These are phyloP conservation scores for Hypoxylon rickii DNA, from an alignment of 495 filamentous ascomycete species.

Conservation along the genomic window DNA sequence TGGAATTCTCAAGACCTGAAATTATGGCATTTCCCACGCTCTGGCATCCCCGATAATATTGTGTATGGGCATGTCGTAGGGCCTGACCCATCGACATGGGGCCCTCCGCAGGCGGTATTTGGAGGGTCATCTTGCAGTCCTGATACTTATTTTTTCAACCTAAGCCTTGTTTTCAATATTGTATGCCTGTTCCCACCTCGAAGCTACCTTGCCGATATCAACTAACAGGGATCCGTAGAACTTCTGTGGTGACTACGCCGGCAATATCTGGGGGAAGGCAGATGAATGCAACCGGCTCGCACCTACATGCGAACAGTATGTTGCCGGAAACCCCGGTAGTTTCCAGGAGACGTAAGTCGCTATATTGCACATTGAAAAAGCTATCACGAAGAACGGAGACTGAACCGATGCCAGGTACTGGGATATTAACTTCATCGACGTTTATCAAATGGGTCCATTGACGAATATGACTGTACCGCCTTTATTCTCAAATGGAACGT, in stretches of 20 bases:
- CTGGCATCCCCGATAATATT: slow-evolving; percentile 63
- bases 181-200: slow-evolving; percentile 7
- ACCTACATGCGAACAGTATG: slow-evolving; percentile 64
- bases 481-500: background rate
- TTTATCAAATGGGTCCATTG: slow-evolving; percentile 54
- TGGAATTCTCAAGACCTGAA: slow-evolving; percentile 66
- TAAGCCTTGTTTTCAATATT: slow-evolving; percentile 38
- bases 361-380: background rate
- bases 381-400: background rate
- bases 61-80: slow-evolving; percentile 42
- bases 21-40: slow-evolving; percentile 73
- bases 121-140: slow-evolving; percentile 31
- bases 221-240: slow-evolving; percentile 27
- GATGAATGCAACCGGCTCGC: slow-evolving; percentile 48
- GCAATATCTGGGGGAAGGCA: slow-evolving; percentile 57
- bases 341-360: slow-evolving; percentile 55
- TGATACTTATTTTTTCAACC: slow-evolving; percentile 36
- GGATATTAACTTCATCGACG: slow-evolving; percentile 68
- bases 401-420: slow-evolving; percentile 54
- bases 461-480: slow-evolving; percentile 14
- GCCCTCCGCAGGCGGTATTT: slow-evolving; percentile 53
- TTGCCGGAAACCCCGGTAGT: slow-evolving; percentile 61
- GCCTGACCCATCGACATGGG: slow-evolving; percentile 66
- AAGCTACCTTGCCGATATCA: background rate
- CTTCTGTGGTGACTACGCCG: slow-evolving; percentile 92